Evolutionary conservation across 805 yeast genomes (phyloP), one percentile per base, ranked within the genome.

Genomic region (Starmerella stigmatis): DNA sequence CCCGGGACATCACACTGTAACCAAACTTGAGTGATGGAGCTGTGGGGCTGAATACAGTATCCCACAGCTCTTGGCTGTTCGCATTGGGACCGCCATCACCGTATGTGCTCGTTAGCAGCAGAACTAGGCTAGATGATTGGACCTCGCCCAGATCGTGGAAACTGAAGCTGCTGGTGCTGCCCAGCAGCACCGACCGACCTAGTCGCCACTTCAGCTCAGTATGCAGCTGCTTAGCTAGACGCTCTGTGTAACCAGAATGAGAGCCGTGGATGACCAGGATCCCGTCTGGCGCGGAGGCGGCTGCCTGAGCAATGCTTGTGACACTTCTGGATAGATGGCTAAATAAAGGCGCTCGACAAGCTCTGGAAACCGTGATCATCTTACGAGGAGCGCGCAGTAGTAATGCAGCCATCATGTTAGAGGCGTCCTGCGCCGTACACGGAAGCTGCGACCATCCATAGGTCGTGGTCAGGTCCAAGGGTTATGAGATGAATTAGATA

Each of bases 11-110:
- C 42, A 81, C 67, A 46, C 81, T 66, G 63, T 62, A 81, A 50
- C 70, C 73, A 44, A 81, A 55, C 36, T 70, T 70, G 2, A 69
- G 58, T 51, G 78, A 63, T 9, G 49, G 29, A 3, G 10, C 47
- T 30, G 63, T 66, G 25, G 66, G 16, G 31, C 21, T 22, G 70
- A 81, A 81, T 17, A 75, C 76, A 22, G 73, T 25, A 11, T 43
- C 36, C 51, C 52, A 54, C 15, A 55, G 37, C 23, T n/a, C 25
- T 16, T 36, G 68, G 11, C 89, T 81, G 52, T 81, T 79, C 60
- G 81, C 88, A 8, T 94, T 85, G 53, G 86, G 86, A 60, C 82
- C 94, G 60, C 94, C 94, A 63, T 82, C 92, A 55, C 94, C 94
- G 54, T 84, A 83, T 3, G 94, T 81, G 17, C 94, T 81, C 58